Evolutionary conservation across 768 basidiomycete species (phyloP).

Genomic region (Lanmaoa rubissima): DNA sequence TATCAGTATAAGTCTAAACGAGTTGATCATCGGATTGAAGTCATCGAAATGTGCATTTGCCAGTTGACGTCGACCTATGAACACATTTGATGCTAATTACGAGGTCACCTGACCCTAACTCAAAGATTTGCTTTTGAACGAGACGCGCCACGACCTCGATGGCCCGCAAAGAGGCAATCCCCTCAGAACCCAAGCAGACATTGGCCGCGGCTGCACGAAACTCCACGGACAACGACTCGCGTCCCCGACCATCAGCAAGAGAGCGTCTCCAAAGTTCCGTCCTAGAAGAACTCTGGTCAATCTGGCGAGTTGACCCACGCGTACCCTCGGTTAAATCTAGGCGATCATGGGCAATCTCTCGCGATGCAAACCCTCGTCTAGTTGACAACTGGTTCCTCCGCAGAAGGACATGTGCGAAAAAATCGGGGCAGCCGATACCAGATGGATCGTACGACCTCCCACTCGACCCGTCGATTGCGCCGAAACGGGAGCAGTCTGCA

Average conservation of each 20-base stretch:
- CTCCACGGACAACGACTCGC: background rate
- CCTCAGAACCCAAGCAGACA: background rate
- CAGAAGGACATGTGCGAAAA: constrained; percentile 27
- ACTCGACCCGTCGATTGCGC: constrained; percentile 1
- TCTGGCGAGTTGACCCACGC: constrained; percentile 30
- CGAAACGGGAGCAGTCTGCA: constrained; percentile 12
- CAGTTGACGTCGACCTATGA: background rate
- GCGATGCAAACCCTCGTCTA: constrained; percentile 15
- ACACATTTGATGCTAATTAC: background rate
- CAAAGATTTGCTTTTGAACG: background rate
- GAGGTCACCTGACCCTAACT: constrained; percentile 12
- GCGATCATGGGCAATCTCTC: constrained; percentile 26
- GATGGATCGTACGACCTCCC: constrained; percentile 24
- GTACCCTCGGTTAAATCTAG: constrained; percentile 29
- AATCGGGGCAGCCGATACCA: constrained; percentile 14
- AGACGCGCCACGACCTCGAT: constrained; percentile 8
- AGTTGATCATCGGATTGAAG: background rate
- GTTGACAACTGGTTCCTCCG: constrained; percentile 29
- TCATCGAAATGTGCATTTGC: background rate
- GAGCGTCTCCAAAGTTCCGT: constrained; percentile 12
- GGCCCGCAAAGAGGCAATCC: constrained; percentile 5
- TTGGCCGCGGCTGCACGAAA: background rate
- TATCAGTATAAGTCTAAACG: background rate
- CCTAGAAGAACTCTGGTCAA: constrained; percentile 29
- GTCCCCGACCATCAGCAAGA: constrained; percentile 1